phyloP scores from a whole-genome alignment of 805 yeast species.

The Schwanniomyces yamadae region DNA sequence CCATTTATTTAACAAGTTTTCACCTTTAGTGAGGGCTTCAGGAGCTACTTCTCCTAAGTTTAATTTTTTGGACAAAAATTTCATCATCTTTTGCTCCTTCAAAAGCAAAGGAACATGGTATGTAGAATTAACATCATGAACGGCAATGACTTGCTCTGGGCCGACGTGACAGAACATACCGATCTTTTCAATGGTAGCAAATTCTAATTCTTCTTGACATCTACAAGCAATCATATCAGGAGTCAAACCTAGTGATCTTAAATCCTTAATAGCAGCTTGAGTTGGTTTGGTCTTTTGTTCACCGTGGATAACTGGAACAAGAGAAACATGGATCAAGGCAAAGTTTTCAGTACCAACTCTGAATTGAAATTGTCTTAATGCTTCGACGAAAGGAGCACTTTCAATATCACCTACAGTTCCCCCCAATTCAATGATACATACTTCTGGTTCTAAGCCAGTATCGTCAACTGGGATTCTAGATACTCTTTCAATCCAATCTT shows the following conservation, averaged over 20 bases:
- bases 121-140: constrained; percentile 94
- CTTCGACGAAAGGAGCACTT: constrained; percentile 98
- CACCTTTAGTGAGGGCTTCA: constrained; percentile 65
- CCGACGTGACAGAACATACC: constrained; percentile 99
- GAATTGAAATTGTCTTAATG: constrained; percentile 97
- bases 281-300: constrained; percentile 99
- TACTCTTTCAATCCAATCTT: constrained; percentile 97
- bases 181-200: constrained; percentile 87
- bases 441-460: constrained; percentile 86
- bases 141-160: constrained; percentile 95
- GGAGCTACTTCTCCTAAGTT: constrained; percentile 43
- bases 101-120: constrained; percentile 94
- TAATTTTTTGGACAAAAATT: constrained; percentile 69
- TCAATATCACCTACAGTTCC: constrained; percentile 99
- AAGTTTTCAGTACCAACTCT: constrained; percentile 93
- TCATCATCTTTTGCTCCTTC: constrained; percentile 80
- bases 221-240: constrained; percentile 99
- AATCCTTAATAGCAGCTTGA: constrained; percentile 96
- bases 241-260: constrained; percentile 89
- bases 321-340: constrained; percentile 92
- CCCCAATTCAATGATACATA: constrained; percentile 96
- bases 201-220: constrained; percentile 80
- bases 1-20: constrained; percentile 73
- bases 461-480: constrained; percentile 89
- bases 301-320: constrained; percentile 97